Base-by-base conservation (phyloP, 495 filamentous ascomycete genomes). In the Halenospora varia region DNA sequence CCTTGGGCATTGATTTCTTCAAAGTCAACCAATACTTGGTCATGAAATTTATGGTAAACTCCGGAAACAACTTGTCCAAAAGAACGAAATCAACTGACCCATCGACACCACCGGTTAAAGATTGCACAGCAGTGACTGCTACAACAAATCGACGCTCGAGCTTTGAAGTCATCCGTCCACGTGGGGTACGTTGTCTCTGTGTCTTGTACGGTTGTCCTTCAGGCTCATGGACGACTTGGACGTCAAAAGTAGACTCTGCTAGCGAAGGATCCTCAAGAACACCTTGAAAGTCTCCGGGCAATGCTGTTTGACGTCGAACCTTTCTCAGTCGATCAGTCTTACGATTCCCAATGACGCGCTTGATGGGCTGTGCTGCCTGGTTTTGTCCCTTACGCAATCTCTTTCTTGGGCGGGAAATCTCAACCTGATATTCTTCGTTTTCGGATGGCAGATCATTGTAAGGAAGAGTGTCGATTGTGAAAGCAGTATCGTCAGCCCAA, bases 31-130 rank as follows among this genome's bases (percentile, higher is more conserved):
- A 94, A 40, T 79, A 76, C 18, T 82, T 81, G 48, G 80, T 75
- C 9, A 96, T 71, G 40, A 75, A 76, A 41, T 71, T 74, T 18
- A 76, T 70, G 60, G 80, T 79, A 53, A 77, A 79, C n/a, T 79
- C 73, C 11, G 85, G 84, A 62, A 92, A 89, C 25, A 84, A 74
- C 46, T 79, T 78, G 22, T 77, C 59, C 19, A 96, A 78, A 41
- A 95, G 68, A 4, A 81, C 77, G 86, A 92, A 96, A 60, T 96
- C 87, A 24, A 92, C 74, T 0, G 77, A 70, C 48, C 75, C 76
- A 42, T 89, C 84, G 10, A 84, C 63, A 3, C 91, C 92, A 18
- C 92, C 90, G 18, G 88, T 78, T 41, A 96, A 69, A 3, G 83
- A 84, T 23, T 85, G 83, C 19, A 92, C 75, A 22, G 88, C 87